A percentile compares a stretch with the other conserved stretches of the same genome.
These are phyloP conservation scores for Trypethelium eluteriae DNA, from an alignment of 495 filamentous ascomycete genomes.

Conservation along the genomic window DNA sequence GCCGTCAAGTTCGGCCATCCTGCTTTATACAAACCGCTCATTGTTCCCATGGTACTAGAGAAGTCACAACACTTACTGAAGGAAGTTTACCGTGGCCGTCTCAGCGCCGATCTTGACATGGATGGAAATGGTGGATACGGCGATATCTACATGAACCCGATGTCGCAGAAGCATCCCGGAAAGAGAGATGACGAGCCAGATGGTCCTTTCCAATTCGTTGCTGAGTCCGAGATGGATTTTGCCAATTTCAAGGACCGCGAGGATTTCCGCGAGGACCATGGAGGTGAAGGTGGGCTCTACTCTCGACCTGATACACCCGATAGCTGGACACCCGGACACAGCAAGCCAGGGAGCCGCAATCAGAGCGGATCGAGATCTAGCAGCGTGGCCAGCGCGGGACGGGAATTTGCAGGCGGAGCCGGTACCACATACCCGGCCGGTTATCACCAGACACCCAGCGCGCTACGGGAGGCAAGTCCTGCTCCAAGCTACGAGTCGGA, in stretches of 20 bases:
- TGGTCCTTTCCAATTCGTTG: slow-evolving; percentile 75
- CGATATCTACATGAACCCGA: slow-evolving; percentile 66
- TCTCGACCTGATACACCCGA: slow-evolving; percentile 32
- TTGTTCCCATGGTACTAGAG: slow-evolving; percentile 92
- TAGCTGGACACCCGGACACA: slow-evolving; percentile 14
- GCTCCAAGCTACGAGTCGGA: slow-evolving; percentile 13
- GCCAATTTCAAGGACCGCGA: slow-evolving; percentile 79
- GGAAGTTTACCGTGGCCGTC: slow-evolving; percentile 69
- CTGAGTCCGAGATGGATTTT: slow-evolving; percentile 86
- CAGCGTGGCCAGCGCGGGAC: slow-evolving; percentile 19
- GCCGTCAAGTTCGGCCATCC: slow-evolving; percentile 82
- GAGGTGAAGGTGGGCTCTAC: slow-evolving; percentile 53
- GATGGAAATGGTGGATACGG: slow-evolving; percentile 42
- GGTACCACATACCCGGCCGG: slow-evolving; percentile 34
- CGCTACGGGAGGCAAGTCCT: slow-evolving; percentile 30
- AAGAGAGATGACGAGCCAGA: slow-evolving; percentile 43
- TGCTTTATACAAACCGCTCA: slow-evolving; percentile 76
- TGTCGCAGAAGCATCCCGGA: slow-evolving; percentile 68
- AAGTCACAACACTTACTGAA: slow-evolving; percentile 76
- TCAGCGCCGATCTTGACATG: slow-evolving; percentile 46
- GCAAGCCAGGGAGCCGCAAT: slow-evolving; percentile 19
- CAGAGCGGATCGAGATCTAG: slow-evolving; percentile 25
- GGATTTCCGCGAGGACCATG: slow-evolving; percentile 82
- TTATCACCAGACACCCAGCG: slow-evolving; percentile 33
- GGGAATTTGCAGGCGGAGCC: not conserved